Conservation (phyloP, 2,329 filamentous ascomycete species). For the Colletotrichum australisinense region DNA sequence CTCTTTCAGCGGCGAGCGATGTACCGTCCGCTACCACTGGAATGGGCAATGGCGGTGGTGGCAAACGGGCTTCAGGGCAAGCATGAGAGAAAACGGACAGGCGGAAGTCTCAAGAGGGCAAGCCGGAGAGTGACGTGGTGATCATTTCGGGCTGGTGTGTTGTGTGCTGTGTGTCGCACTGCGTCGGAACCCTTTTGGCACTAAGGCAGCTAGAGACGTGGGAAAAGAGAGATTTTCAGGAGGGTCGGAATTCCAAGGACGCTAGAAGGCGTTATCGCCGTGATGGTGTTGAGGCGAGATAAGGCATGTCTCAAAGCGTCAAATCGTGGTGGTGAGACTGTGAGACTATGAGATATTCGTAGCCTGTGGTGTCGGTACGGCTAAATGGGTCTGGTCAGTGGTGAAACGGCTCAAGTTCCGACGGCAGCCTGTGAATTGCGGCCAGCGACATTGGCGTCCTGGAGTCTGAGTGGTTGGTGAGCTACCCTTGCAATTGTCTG, state of each 20-base stretch:
- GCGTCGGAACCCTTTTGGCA: not conserved
- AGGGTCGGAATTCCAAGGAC: conserved; percentile 8
- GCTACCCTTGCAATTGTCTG: not conserved
- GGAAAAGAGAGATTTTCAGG: conserved; percentile 20
- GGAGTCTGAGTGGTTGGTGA: not conserved
- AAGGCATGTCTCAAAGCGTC: conserved; percentile 9
- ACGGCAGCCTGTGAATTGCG: not conserved
- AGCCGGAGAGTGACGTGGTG: conserved; percentile 25
- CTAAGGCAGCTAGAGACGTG: conserved; percentile 21
- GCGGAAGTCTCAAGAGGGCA: conserved; percentile 24
- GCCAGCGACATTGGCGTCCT: not conserved
- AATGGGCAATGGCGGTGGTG: conserved; percentile 6
- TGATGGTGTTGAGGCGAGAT: conserved; percentile 8
- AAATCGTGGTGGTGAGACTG: not conserved
- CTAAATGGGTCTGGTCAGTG: not conserved
- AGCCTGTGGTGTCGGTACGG: too few relatives aligned
- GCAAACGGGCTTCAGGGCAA: conserved; percentile 6
- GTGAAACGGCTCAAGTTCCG: conserved; percentile 16
- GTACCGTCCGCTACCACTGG: not conserved
- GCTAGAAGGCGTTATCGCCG: conserved; percentile 13
- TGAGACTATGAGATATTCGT: not conserved
- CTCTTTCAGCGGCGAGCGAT: not conserved
- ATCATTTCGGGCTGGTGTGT: not conserved
- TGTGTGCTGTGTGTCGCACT: too few relatives aligned
- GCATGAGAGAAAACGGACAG: not conserved